phyloP scores from a whole-genome alignment of 2,329 filamentous ascomycete species.

The Claviceps monticola region DNA sequence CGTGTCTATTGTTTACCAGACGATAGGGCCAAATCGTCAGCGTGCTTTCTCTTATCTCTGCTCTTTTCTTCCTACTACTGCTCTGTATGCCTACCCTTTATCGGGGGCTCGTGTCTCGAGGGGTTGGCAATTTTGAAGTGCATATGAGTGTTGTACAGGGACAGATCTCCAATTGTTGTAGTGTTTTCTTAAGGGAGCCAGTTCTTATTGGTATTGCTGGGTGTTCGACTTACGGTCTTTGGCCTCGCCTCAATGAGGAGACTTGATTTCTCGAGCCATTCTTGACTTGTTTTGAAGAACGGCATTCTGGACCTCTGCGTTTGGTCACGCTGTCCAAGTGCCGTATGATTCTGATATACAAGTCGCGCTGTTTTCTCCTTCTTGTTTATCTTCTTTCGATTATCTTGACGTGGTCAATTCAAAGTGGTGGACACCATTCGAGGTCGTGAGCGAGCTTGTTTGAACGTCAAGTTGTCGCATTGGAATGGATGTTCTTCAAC shows the following conservation, averaged over 20 bases:
- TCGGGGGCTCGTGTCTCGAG: too few species aligned
- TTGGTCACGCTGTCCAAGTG: background rate
- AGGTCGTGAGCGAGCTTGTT: background rate
- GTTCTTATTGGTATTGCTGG: too few species aligned
- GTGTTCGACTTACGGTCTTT: conserved; percentile 48
- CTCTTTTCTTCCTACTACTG: background rate
- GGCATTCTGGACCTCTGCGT: conserved; percentile 42
- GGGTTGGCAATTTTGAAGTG: too few species aligned
- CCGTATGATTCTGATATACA: background rate
- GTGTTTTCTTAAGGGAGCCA: too few species aligned
- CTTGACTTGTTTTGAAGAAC: conserved; percentile 68
- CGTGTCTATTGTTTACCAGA: conserved; percentile 45
- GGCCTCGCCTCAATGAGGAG: conserved; percentile 79
- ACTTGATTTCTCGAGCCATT: conserved; percentile 81
- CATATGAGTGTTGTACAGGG: too few species aligned
- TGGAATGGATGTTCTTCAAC: background rate
- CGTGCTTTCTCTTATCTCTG: background rate
- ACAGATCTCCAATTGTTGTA: too few species aligned
- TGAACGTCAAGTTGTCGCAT: background rate
- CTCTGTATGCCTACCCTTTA: background rate
- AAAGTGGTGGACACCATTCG: background rate
- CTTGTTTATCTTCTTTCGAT: background rate
- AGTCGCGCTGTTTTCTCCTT: background rate
- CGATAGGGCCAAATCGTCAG: conserved; percentile 4
- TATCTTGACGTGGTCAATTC: background rate